Conservation (phyloP, 176 grass and related monocot genomes). For the Avena eriantha region DNA sequence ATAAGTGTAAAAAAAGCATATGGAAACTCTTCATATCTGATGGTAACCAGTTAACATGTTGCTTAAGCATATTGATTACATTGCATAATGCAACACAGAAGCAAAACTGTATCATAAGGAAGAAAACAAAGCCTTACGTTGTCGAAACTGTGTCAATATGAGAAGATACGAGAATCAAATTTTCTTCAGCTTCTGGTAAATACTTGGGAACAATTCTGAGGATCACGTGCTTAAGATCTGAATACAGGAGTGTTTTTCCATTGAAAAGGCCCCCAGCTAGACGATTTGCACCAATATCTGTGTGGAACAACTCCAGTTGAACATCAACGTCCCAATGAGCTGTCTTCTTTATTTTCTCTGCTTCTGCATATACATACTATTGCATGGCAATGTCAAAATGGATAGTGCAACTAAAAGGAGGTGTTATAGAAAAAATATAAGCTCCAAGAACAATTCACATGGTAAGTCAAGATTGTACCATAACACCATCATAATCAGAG, state of each 20-base stretch:
- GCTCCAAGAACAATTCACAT: conserved; percentile 22
- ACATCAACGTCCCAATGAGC: conserved; percentile 99
- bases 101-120: conserved; percentile 7
- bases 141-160: conserved; percentile 97
- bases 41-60: background rate
- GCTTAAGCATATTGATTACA: conserved; percentile 21
- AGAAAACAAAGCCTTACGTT: conserved; percentile 59
- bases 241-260: conserved; percentile 91
- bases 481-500: background rate
- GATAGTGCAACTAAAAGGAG: conserved; percentile 34
- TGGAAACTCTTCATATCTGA: background rate
- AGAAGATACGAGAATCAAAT: conserved; percentile 93
- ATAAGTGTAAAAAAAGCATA: conserved; percentile 22
- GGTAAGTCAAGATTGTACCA: conserved; percentile 27
- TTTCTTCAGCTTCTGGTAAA: conserved; percentile 80
- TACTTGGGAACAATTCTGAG: conserved; percentile 95
- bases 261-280: conserved; percentile 75
- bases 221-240: conserved; percentile 91
- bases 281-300: conserved; percentile 75
- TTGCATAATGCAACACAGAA: conserved; percentile 14
- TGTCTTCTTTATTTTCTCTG: conserved; percentile 92
- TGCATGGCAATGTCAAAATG: conserved; percentile 60
- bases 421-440: conserved; percentile 22
- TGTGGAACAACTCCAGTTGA: conserved; percentile 92
- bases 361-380: conserved; percentile 98